A percentile compares a stretch with the other conserved stretches of the same genome.
These are phyloP conservation scores for Orbilia ellipsospora DNA, from an alignment of 2,329 filamentous ascomycete genomes.

Conservation along the genomic window DNA sequence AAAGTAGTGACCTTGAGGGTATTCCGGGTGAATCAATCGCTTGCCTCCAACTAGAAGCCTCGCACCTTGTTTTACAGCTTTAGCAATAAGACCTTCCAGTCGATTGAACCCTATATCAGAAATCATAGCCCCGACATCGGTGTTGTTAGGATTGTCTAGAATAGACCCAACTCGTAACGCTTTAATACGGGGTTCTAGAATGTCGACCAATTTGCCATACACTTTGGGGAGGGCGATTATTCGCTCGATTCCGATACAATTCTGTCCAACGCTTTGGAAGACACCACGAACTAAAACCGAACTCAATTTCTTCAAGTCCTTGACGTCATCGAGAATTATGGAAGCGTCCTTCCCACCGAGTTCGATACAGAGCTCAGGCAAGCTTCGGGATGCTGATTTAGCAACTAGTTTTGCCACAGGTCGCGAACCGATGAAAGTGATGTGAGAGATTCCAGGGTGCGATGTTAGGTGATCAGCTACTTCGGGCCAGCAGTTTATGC, in stretches of 20 bases:
- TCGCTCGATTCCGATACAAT: constrained; percentile 96
- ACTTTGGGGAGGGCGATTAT: constrained; percentile 82
- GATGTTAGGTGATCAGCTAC: constrained; percentile 84
- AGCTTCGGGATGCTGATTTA: constrained; percentile 80
- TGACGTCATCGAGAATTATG: constrained; percentile 83
- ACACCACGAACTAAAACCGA: constrained; percentile 90
- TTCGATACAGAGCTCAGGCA: constrained; percentile 91
- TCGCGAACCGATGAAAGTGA: constrained; percentile 95
- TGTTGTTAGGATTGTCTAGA: constrained; percentile 68
- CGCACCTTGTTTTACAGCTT: constrained; percentile 82
- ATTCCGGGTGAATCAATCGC: constrained; percentile 75
- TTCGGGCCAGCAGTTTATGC: constrained; percentile 84
- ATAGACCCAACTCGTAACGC: constrained; percentile 79
- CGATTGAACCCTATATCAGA: constrained; percentile 79
- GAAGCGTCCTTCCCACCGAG: constrained; percentile 95
- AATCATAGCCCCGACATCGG: constrained; percentile 91
- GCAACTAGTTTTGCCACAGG: constrained; percentile 89
- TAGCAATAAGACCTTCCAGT: constrained; percentile 79
- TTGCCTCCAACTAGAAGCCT: constrained; percentile 82
- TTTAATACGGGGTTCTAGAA: constrained; percentile 78
- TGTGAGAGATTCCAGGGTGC: constrained; percentile 83
- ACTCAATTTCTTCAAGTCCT: constrained; percentile 76
- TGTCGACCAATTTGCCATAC: constrained; percentile 77
- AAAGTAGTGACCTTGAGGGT: constrained; percentile 90
- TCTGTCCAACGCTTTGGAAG: constrained; percentile 95